Evolutionary conservation across 108 stramenopile species (phyloP).

Genomic region (Skeletonema potamos): DNA sequence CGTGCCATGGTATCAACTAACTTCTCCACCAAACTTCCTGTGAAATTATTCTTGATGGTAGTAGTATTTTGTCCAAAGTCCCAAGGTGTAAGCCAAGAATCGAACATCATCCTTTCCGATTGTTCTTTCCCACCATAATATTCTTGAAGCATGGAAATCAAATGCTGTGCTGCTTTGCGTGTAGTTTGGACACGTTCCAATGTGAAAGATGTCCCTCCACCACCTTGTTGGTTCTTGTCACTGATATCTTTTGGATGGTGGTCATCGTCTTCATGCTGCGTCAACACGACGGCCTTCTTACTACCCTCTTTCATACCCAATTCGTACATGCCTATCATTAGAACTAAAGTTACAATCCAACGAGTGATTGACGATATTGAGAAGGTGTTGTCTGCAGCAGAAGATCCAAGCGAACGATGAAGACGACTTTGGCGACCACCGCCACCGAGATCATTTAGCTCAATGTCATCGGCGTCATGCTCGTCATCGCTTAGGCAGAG

Average conservation of each 20-base stretch:
- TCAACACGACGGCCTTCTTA: too few species aligned
- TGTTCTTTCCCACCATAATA: constrained; percentile 32
- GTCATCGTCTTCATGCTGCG: not conserved
- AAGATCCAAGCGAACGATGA: not conserved
- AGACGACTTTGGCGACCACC: not conserved
- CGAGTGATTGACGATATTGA: not conserved
- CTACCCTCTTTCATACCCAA: constrained; percentile 20
- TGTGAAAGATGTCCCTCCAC: constrained; percentile 17
- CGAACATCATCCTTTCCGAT: constrained; percentile 33
- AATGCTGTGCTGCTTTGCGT: constrained; percentile 16
- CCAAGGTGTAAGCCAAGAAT: constrained; percentile 32
- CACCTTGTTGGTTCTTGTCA: not conserved
- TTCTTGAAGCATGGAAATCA: constrained; percentile 23
- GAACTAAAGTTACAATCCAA: not conserved
- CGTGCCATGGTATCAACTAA: constrained; percentile 34
- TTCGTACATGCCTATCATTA: constrained; percentile 9
- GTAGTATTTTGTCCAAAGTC: constrained; percentile 31
- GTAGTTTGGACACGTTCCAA: constrained; percentile 21
- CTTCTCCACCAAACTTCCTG: not conserved
- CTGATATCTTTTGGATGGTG: not conserved
- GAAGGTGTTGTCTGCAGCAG: not conserved
- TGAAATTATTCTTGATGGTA: not conserved
- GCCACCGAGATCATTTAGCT: not conserved
- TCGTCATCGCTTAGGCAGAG: not conserved
- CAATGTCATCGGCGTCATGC: not conserved